Evolutionary conservation across 768 basidiomycete genomes (phyloP).

Genomic region (Boletus edulis): DNA sequence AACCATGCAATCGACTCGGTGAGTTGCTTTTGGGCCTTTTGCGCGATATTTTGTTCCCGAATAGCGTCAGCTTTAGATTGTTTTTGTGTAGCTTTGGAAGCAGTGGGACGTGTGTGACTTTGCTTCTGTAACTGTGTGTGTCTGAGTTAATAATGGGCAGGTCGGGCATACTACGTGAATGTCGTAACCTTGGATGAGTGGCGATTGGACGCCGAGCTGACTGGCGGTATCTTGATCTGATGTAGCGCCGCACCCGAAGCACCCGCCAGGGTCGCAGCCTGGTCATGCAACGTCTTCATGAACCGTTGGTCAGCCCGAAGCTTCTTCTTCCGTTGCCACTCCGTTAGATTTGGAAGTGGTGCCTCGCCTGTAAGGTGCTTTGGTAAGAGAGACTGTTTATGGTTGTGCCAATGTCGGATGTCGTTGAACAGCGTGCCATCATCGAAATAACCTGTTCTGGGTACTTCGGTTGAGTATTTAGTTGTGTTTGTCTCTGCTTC

Average conservation of each 20-base stretch:
- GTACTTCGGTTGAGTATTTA: not conserved
- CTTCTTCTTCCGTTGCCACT: slow-evolving; percentile 35
- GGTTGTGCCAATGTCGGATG: slow-evolving; percentile 60
- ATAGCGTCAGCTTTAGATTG: slow-evolving; percentile 39
- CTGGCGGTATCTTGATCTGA: slow-evolving; percentile 51
- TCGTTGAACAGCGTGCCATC: slow-evolving; percentile 48
- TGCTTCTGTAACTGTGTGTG: slow-evolving; percentile 12
- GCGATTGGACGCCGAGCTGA: slow-evolving; percentile 23
- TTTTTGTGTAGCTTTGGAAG: slow-evolving; percentile 29
- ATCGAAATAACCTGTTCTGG: slow-evolving; percentile 29
- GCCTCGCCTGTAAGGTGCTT: slow-evolving; percentile 50
- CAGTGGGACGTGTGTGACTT: slow-evolving; percentile 6
- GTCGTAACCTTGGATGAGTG: slow-evolving; percentile 10
- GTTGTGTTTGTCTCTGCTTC: not conserved
- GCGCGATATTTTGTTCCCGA: slow-evolving; percentile 42
- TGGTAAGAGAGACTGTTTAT: slow-evolving; percentile 47
- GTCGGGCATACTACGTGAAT: not conserved
- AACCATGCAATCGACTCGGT: slow-evolving; percentile 50
- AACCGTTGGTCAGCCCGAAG: slow-evolving; percentile 51
- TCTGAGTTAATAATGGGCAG: not conserved
- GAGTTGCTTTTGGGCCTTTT: slow-evolving; percentile 43
- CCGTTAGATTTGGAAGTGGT: slow-evolving; percentile 27
- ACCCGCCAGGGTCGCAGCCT: slow-evolving; percentile 63
- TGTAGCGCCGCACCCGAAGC: slow-evolving; percentile 53
- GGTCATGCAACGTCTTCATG: slow-evolving; percentile 54